Conservation (phyloP, 441 rosid genomes). For the Populus tomentosa region DNA sequence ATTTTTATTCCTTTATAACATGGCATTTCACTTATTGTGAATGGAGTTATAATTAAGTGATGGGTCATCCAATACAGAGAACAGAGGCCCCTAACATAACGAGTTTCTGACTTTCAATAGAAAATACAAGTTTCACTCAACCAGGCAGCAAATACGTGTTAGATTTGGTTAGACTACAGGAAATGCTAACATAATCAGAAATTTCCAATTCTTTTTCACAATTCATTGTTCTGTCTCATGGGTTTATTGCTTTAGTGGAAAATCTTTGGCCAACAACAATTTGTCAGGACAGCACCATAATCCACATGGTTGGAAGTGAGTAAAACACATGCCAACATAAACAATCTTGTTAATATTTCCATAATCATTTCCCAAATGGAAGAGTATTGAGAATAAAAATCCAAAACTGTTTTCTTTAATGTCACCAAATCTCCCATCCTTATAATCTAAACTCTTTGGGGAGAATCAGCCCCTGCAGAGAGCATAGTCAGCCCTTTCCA, state of each 20-base stretch:
- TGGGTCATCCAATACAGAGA: no score
- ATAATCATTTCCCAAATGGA: background rate
- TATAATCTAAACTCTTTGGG: background rate
- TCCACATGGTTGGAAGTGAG: background rate
- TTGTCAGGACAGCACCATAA: background rate
- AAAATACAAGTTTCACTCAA: no score
- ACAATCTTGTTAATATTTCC: background rate
- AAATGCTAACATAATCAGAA: background rate
- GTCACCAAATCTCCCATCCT: background rate
- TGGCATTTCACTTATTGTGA: no score
- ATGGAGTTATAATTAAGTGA: no score
- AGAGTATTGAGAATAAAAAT: background rate
- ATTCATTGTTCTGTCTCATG: background rate
- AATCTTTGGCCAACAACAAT: background rate
- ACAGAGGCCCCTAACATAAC: no score
- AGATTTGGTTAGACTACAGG: background rate
- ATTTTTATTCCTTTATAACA: no score
- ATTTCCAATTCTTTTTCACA: background rate
- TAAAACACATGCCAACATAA: background rate
- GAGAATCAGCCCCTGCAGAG: background rate
- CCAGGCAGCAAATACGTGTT: no score
- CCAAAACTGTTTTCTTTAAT: background rate
- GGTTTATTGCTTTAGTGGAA: background rate
- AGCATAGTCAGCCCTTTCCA: background rate
- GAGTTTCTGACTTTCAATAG: no score